Evolutionary conservation across 352 stramenopile genomes (phyloP), one percentile per base, ranked within the genome.

Genomic region (Globisporangium nodosum): DNA sequence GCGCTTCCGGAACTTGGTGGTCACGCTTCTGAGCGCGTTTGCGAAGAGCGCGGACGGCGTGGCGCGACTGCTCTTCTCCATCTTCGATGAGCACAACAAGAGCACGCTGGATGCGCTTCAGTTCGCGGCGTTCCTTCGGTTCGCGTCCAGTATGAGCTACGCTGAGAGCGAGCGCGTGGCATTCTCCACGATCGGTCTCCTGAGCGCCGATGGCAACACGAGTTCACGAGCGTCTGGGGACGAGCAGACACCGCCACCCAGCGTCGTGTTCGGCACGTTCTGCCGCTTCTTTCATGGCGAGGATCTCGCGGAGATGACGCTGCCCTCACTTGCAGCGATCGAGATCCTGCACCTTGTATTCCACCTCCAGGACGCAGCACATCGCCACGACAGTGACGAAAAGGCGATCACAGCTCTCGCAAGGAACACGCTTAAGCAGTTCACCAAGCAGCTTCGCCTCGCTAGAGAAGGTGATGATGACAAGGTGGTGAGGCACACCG

Each of bases 41-140:
- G 57, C 70, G 6, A 60, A 39, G 1, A 67, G 39, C 18, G 68
- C 60, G 16, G n/a, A 56, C 2, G 65, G 77, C 16, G 58, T 81
- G 0, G 64, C 76, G 52, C 66, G 76, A 1, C 61, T 70, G 35
- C 30, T 85, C 1, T 85, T 85, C 48, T 64, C 68, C 27, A 39
- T 83, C 0, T 74, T 83, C 24, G 74, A 87, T 40, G 55, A 67
- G 7, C 40, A 65, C n/a, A 71, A 43, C 16, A 67, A 55, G 31
- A 66, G 74, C 0, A 60, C 61, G 33, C 57, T 80, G 49, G 66
- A 61, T 7, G 39, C 53, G 6, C 40, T 58, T 0, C 52, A 71
- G 37, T 33, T 81, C 5, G 57, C 61, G 8, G 33, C 31, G 9
- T 76, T 74, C 43, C 30, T 72, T 9, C 54, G 59, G 9, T 56